phyloP scores from a whole-genome alignment of 805 yeast genomes.

The Spathaspora arborariae region DNA sequence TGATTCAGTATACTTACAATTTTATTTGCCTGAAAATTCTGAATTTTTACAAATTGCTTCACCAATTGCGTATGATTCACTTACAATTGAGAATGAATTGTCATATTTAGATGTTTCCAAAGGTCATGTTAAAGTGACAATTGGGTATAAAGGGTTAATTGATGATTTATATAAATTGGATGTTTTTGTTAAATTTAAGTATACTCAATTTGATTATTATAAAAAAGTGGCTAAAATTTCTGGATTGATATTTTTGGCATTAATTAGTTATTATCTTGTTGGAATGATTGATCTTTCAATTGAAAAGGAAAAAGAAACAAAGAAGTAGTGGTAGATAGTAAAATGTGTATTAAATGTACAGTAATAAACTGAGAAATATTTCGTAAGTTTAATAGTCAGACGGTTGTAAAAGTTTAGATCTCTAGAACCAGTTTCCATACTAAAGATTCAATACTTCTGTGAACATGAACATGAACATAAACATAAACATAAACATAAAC shows the following conservation, averaged over 20 bases:
- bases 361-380: too few relatives aligned
- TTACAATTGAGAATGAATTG: conserved; percentile 33
- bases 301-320: conserved; percentile 10
- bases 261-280: conserved; percentile 49
- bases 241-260: conserved; percentile 55
- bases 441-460: too few relatives aligned
- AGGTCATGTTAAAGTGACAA: conserved; percentile 75
- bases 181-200: conserved; percentile 60
- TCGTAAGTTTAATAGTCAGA: too few relatives aligned
- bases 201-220: conserved; percentile 48
- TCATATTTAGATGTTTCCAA: conserved; percentile 69
- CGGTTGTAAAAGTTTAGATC: too few relatives aligned
- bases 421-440: too few relatives aligned
- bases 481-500: too few relatives aligned
- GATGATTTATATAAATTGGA: conserved; percentile 62
- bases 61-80: conserved; percentile 43
- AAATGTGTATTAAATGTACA: too few relatives aligned
- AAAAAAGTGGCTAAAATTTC: conserved; percentile 68
- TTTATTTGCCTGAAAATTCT: conserved; percentile 89
- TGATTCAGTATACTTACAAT: conserved; percentile 52
- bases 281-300: conserved; percentile 33
- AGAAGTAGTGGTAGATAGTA: not conserved
- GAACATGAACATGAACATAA: too few relatives aligned
- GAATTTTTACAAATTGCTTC: conserved; percentile 50
- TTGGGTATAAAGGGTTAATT: conserved; percentile 57